These are phyloP conservation scores for Lactarius akahatsu DNA, from an alignment of 768 basidiomycete species.

Conservation along the genomic window DNA sequence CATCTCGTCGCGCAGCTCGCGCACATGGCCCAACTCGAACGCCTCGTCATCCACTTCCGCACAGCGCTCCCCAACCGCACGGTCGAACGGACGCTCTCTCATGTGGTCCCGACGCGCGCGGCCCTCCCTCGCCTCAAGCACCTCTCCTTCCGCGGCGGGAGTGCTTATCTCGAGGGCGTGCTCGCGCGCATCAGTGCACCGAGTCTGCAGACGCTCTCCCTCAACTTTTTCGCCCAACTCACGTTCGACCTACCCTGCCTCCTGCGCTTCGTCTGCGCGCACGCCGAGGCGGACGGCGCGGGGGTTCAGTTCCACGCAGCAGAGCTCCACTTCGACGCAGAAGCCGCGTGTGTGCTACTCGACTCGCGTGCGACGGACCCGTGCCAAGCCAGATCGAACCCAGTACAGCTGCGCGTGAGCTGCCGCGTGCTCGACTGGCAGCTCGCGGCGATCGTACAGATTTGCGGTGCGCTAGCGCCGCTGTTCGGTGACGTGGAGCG, in stretches of 20 bases:
- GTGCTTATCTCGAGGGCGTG: slow-evolving; percentile 6
- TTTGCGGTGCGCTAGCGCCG: slow-evolving; percentile 5
- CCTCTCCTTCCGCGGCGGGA: slow-evolving; percentile 5
- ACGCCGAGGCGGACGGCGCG: no score
- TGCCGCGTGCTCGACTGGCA: neutral
- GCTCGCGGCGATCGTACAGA: neutral
- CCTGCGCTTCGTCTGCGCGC: no score
- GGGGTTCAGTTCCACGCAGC: no score
- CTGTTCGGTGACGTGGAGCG: neutral
- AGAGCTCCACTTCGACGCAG: no score
- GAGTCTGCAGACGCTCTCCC: neutral
- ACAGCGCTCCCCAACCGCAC: neutral
- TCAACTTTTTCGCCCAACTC: slow-evolving; percentile 14
- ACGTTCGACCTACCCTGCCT: slow-evolving; percentile 1
- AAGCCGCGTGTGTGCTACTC: no score
- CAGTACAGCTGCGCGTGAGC: neutral
- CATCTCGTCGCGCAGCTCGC: slow-evolving; percentile 1
- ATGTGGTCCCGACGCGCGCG: neutral
- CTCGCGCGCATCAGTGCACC: neutral
- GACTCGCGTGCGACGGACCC: no score
- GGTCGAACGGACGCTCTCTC: neutral
- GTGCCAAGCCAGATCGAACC: neutral
- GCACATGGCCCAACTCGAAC: slow-evolving; percentile 4
- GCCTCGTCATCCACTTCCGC: slow-evolving; percentile 3
- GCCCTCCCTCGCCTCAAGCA: neutral